phyloP scores from a whole-genome alignment of 2,329 filamentous ascomycete genomes.

The Venturiaceae sp. region DNA sequence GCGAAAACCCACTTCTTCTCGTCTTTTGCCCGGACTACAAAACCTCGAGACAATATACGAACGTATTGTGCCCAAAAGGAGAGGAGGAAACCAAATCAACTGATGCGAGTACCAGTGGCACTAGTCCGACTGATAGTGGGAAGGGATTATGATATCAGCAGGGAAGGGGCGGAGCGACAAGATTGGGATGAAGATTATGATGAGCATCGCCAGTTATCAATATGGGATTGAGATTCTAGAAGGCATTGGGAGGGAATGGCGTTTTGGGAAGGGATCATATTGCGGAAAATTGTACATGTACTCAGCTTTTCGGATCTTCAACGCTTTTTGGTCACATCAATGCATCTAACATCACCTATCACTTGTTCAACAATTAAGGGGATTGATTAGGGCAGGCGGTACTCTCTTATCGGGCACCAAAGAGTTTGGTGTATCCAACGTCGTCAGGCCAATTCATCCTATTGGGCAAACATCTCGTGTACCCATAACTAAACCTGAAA shows the following conservation, averaged over 20 bases:
- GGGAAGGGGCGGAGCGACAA: no score
- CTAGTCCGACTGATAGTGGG: not conserved
- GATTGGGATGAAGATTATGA: no score
- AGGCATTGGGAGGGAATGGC: not conserved
- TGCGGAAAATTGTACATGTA: not conserved
- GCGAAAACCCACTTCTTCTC: slow-evolving; percentile 2
- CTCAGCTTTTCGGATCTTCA: not conserved
- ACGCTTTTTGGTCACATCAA: not conserved
- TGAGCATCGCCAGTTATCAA: not conserved
- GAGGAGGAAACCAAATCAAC: not conserved
- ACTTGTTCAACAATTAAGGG: not conserved
- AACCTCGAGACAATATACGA: not conserved
- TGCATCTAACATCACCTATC: not conserved
- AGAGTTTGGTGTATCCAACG: not conserved
- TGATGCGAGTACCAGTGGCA: not conserved
- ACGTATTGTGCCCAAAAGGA: slow-evolving; percentile 3
- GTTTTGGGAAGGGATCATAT: not conserved
- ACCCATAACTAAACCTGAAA: not conserved
- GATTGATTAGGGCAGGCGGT: not conserved
- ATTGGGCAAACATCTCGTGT: not conserved
- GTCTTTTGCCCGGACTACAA: slow-evolving; percentile 3
- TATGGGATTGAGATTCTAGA: not conserved
- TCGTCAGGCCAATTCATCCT: not conserved
- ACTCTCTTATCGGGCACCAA: not conserved
- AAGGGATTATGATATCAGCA: not conserved